Evolutionary conservation across 164 flowering plant species (phyloP).

Genomic region (Annona cherimola): DNA sequence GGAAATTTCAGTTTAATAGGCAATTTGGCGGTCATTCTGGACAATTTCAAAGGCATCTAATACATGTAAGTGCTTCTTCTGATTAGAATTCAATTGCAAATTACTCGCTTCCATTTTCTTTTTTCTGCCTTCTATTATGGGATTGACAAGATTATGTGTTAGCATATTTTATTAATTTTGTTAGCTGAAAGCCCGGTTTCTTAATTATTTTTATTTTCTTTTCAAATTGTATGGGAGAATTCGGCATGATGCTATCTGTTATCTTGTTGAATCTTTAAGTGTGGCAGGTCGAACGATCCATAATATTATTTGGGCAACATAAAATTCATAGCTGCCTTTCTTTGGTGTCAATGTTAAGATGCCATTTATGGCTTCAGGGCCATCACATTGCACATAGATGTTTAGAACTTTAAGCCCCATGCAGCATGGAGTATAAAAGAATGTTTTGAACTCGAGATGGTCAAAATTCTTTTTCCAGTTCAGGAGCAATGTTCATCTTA

Average conservation of each 20-base stretch:
- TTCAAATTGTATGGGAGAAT: too few relatives aligned
- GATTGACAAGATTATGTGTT: neutral
- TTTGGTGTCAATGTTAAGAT: neutral
- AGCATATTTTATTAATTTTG: slow-evolving; percentile 1
- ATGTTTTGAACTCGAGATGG: too few relatives aligned
- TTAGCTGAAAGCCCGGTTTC: neutral
- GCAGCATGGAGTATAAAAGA: neutral
- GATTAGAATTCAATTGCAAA: neutral
- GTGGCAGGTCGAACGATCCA: neutral
- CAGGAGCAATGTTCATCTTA: neutral
- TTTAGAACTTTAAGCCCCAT: neutral
- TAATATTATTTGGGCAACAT: neutral
- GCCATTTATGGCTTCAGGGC: neutral
- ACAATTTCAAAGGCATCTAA: slow-evolving; percentile 40
- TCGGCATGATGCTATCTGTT: too few relatives aligned
- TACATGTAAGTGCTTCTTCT: slow-evolving; percentile 50
- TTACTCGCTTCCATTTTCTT: neutral
- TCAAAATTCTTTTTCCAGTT: neutral
- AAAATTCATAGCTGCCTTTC: neutral
- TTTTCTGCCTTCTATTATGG: neutral
- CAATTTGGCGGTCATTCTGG: slow-evolving; percentile 49
- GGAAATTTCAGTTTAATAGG: slow-evolving; percentile 49
- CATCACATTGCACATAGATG: neutral
- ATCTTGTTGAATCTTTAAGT: neutral
- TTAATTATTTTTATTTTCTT: too few relatives aligned